These are phyloP conservation scores for Piper longum DNA, from an alignment of 164 flowering plant genomes.

Conservation along the genomic window DNA sequence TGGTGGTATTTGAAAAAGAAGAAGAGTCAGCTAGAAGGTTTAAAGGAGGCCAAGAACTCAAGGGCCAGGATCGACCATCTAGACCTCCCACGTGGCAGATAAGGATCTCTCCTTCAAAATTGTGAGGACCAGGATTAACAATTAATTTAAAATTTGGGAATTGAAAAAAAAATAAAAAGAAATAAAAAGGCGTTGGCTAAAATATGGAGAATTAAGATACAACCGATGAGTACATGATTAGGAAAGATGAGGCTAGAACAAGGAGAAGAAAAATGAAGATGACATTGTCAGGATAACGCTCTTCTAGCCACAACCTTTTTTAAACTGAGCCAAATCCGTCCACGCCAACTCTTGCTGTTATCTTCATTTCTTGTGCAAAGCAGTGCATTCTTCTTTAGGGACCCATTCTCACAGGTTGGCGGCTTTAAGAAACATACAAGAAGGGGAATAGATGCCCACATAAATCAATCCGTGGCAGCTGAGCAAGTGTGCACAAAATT, in stretches of 20 bases:
- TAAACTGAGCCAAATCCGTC: neutral
- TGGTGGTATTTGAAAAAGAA: neutral
- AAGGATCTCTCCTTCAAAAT: constrained; percentile 1
- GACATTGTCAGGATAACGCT: neutral
- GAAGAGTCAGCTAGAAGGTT: neutral
- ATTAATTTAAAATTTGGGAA: neutral
- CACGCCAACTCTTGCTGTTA: neutral
- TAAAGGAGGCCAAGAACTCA: neutral
- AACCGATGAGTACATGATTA: neutral
- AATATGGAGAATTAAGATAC: neutral
- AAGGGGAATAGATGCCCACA: too few species aligned
- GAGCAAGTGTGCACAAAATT: too few species aligned
- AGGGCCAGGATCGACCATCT: neutral
- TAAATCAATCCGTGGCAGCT: too few species aligned
- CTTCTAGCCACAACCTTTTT: neutral
- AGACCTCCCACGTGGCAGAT: constrained; percentile 6
- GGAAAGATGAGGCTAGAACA: constrained; percentile 2
- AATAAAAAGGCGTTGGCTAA: neutral
- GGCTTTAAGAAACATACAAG: too few species aligned
- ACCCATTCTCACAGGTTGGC: neutral
- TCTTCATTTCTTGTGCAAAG: neutral
- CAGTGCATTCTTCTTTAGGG: neutral
- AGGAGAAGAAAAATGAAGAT: neutral
- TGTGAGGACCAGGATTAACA: constrained; percentile 3
- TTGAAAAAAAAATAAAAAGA: neutral